Conservation (phyloP, 1,284 basidiomycete genomes). For the Trichosporon sp. region DNA sequence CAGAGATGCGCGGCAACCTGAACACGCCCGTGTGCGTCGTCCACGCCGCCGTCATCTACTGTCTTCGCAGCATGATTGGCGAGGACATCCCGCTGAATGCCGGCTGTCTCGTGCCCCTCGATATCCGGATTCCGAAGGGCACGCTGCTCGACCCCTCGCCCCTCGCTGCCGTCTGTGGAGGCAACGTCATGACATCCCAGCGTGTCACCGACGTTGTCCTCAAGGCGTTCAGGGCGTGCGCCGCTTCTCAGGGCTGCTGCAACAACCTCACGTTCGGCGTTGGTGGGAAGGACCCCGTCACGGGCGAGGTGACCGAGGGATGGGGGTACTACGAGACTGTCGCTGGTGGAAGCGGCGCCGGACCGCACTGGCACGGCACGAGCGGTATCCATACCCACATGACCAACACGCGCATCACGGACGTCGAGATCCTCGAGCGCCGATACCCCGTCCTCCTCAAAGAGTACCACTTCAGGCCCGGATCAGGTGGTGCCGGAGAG, state of each 20-base stretch:
- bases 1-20: constrained; percentile 84
- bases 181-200: constrained; percentile 72
- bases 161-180: constrained; percentile 87
- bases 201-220: constrained; percentile 93
- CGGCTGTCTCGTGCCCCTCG: constrained; percentile 68
- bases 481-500: constrained; percentile 75
- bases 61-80: constrained; percentile 42
- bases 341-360: constrained; percentile 89
- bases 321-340: constrained; percentile 54
- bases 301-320: constrained; percentile 23
- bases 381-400: constrained; percentile 64
- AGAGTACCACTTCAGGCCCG: constrained; percentile 74
- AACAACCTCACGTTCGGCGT: constrained; percentile 63
- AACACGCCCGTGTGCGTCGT: constrained; percentile 87
- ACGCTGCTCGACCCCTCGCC: constrained; percentile 79
- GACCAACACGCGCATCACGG: constrained; percentile 90
- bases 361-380: constrained; percentile 85
- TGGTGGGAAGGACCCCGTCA: constrained; percentile 22
- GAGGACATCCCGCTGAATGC: constrained; percentile 89
- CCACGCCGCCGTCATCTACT: constrained; percentile 92
- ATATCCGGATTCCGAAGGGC: constrained; percentile 78
- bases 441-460: constrained; percentile 80
- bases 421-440: constrained; percentile 61
- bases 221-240: constrained; percentile 86
- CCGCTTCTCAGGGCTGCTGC: constrained; percentile 78